These are phyloP conservation scores for Piedraia hortae DNA, from an alignment of 2,329 filamentous ascomycete genomes.

Conservation along the genomic window DNA sequence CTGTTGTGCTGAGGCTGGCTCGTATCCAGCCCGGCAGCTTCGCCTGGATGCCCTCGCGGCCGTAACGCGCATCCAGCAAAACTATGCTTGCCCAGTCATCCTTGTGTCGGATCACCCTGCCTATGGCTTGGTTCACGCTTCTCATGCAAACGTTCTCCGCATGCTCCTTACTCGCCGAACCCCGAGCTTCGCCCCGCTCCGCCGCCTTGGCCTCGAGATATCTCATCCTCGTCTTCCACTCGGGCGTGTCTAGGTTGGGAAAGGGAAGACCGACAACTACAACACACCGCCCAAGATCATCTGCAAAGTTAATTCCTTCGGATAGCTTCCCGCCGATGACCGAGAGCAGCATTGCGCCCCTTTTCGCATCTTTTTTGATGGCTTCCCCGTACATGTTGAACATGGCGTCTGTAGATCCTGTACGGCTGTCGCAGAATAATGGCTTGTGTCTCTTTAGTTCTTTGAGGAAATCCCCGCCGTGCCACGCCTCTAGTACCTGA, in stretches of 20 bases:
- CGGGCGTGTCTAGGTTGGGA: constrained; percentile 63
- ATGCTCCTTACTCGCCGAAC: constrained; percentile 39
- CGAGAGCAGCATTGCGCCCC: constrained; percentile 58
- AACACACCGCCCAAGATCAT: constrained; percentile 66
- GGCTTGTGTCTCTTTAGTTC: constrained; percentile 5
- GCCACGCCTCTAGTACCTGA: constrained; percentile 27
- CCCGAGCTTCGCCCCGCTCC: constrained; percentile 12
- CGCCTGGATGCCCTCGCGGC: constrained; percentile 37
- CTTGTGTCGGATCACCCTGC: constrained; percentile 65
- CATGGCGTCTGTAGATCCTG: constrained; percentile 34
- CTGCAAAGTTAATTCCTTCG: constrained; percentile 95
- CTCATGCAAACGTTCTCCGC: constrained; percentile 94
- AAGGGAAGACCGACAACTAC: constrained; percentile 82
- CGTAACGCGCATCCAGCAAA: constrained; percentile 57
- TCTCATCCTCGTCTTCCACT: constrained; percentile 79
- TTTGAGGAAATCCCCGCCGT: constrained; percentile 9
- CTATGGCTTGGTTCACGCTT: constrained; percentile 89
- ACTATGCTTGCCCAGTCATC: constrained; percentile 79
- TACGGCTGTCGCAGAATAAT: constrained; percentile 31
- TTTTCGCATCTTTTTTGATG: constrained; percentile 18
- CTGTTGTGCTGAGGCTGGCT: constrained; percentile 27
- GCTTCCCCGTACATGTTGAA: constrained; percentile 45
- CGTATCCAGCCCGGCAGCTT: constrained; percentile 84
- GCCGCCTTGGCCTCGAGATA: constrained; percentile 42
- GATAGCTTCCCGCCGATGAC: constrained; percentile 88